Percentiles rank a stretch among this genome's conserved stretches.
phyloP scores from a whole-genome alignment of 2,329 filamentous ascomycete species.

The Arthrobotrys pseudoclavata region DNA sequence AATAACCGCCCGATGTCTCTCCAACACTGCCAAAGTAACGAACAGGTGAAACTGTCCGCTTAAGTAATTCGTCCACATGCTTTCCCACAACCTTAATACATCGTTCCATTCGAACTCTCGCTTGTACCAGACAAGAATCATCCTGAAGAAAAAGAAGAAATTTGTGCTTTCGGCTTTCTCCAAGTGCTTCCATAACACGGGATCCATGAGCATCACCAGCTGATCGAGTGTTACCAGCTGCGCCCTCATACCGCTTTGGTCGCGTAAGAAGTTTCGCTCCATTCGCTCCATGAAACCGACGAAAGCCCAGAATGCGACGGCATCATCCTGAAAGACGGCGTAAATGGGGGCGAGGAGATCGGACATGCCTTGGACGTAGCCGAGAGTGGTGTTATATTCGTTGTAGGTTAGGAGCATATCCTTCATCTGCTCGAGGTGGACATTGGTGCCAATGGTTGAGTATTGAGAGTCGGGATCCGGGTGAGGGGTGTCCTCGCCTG shows the following conservation, averaged over 20 bases:
- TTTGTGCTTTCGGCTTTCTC: conserved; percentile 94
- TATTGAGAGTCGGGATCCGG: conserved; percentile 97
- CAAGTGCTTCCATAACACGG: conserved; percentile 90
- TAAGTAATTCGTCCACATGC: conserved; percentile 91
- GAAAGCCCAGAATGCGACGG: conserved; percentile 96
- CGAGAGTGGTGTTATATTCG: conserved; percentile 94
- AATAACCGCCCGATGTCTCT: conserved; percentile 96
- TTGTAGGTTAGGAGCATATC: conserved; percentile 99
- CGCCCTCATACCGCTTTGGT: conserved; percentile 94
- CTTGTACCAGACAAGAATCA: conserved; percentile 99
- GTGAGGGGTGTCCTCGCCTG: conserved; percentile 95
- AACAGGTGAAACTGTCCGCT: conserved; percentile 95
- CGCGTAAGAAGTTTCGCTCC: conserved; percentile 95
- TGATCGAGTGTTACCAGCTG: conserved; percentile 94
- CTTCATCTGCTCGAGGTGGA: conserved; percentile 98
- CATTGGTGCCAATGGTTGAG: conserved; percentile 91
- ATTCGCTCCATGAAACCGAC: conserved; percentile 97
- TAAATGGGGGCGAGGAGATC: conserved; percentile 96
- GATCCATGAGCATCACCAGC: conserved; percentile 95
- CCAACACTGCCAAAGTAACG: conserved; percentile 90
- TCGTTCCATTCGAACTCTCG: conserved; percentile 93
- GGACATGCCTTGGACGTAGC: conserved; percentile 99
- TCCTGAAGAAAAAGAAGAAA: conserved; percentile 99
- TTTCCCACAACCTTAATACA: conserved; percentile 89
- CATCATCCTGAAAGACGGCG: conserved; percentile 96